Base-by-base conservation (phyloP, 2,329 filamentous ascomycete species). In the Fusarium sp. region DNA sequence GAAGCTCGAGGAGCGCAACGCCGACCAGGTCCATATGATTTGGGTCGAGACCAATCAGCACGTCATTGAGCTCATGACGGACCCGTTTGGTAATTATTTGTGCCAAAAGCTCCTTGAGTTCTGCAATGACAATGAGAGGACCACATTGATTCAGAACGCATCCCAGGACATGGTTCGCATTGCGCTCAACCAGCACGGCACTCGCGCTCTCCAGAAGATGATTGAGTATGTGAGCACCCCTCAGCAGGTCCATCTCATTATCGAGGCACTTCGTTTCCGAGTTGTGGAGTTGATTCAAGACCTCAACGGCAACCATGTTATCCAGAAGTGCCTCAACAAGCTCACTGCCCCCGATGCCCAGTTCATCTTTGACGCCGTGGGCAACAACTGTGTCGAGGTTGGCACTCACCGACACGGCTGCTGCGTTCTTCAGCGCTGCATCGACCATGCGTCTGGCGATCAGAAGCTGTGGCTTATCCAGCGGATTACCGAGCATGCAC, bases 41-140 rank as follows among this genome's bases (percentile, higher is more conserved):
- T 99, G 96, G 83, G 83, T 89, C 28, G 95, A 99, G 81, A 97
- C 93, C 49, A 92, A 94, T 74, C 85, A 91, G 73, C 93, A 98
- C 76, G 93, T 99, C 69, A 89, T 96, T 64, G 95, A 99, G 81
- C 84, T 99, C 66, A 99, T 99, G 95, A 97, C 93, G 59, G 94
- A 99, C 78, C 94, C 95, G 9, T 99, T 99, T 77, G 95, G 95
- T 76, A 99, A 99, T 82, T 99, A 99, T 78, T 88, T 99, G 68
- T 98, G 94, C 83, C 95, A 99, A 83, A 99, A 98, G 85, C 83
- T 99, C 62, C 86, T 99, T 29, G 95, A 99, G 79, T 96, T 90
- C 77, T 94, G 92, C 79, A 96, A 92, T 74, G 91, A 98, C 73
- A 92, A 97, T 48, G 94, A 99, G 81, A 92, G 95, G 67, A 98